Conservation (phyloP, 345 rosid species). For the Populus tremula region DNA sequence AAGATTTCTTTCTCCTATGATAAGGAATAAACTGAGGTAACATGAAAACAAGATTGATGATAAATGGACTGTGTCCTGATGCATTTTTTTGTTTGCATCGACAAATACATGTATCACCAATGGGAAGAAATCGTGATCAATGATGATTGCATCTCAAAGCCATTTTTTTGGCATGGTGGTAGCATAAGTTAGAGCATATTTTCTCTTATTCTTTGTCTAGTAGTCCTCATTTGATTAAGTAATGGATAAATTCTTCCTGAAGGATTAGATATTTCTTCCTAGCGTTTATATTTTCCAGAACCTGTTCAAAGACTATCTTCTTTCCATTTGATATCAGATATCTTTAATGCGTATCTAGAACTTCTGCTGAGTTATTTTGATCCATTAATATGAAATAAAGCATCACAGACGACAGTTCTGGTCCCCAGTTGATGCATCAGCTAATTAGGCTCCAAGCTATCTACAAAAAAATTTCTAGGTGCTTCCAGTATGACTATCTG, state of each 20-base stretch:
- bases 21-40: not conserved
- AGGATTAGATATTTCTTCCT: not conserved
- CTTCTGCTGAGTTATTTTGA: not conserved
- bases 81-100: not conserved
- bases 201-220: not conserved
- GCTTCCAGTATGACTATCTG: not conserved
- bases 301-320: not conserved
- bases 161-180: not conserved
- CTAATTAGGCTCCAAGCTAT: not conserved
- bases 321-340: not conserved
- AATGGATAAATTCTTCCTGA: not conserved
- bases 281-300: not conserved
- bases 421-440: not conserved
- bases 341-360: not conserved
- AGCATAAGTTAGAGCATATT: not conserved
- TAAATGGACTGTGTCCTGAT: not conserved
- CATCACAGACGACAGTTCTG: not conserved
- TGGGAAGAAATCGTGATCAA: not conserved
- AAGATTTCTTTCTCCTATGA: not conserved
- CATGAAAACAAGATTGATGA: not conserved
- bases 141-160: not conserved
- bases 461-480: not conserved
- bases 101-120: not conserved
- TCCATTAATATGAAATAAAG: not conserved
- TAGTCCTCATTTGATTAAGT: not conserved